These are phyloP conservation scores for Middelhovenomyces tepae DNA, from an alignment of 805 yeast species.

Conservation along the genomic window DNA sequence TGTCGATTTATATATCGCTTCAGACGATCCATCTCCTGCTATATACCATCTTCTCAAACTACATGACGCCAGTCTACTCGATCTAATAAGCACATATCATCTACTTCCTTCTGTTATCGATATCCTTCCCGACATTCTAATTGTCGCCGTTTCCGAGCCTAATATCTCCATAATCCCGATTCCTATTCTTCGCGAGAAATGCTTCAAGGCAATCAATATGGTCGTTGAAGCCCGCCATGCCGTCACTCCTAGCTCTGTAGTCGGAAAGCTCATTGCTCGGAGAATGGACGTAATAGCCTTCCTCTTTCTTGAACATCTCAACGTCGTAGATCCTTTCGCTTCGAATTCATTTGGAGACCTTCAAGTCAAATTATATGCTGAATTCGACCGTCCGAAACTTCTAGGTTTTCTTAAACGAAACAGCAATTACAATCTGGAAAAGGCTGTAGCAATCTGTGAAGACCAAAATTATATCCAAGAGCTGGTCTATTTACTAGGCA, in stretches of 20 bases:
- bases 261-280: slow-evolving; percentile 33
- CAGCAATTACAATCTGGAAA: slow-evolving; percentile 52
- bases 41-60: slow-evolving; percentile 52
- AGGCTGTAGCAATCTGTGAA: slow-evolving; percentile 63
- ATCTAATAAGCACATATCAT: slow-evolving; percentile 54
- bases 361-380: slow-evolving; percentile 55
- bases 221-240: slow-evolving; percentile 61
- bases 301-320: slow-evolving; percentile 56
- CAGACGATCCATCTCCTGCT: slow-evolving; percentile 54
- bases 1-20: slow-evolving; percentile 43
- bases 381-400: slow-evolving; percentile 46
- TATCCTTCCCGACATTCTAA: slow-evolving; percentile 38
- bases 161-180: slow-evolving; percentile 37
- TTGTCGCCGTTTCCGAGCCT: slow-evolving; percentile 24
- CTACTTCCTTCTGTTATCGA: slow-evolving; percentile 43
- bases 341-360: slow-evolving; percentile 56
- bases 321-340: slow-evolving; percentile 45
- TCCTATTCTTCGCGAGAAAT: slow-evolving; percentile 30
- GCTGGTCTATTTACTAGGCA: slow-evolving; percentile 71
- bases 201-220: slow-evolving; percentile 41
- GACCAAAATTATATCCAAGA: slow-evolving; percentile 49
- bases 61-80: slow-evolving; percentile 45
- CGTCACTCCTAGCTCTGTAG: slow-evolving; percentile 44
- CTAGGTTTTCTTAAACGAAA: slow-evolving; percentile 50
- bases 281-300: slow-evolving; percentile 41